These are phyloP conservation scores for Colletotrichum navitas DNA, from an alignment of 2,329 filamentous ascomycete genomes.

Conservation along the genomic window DNA sequence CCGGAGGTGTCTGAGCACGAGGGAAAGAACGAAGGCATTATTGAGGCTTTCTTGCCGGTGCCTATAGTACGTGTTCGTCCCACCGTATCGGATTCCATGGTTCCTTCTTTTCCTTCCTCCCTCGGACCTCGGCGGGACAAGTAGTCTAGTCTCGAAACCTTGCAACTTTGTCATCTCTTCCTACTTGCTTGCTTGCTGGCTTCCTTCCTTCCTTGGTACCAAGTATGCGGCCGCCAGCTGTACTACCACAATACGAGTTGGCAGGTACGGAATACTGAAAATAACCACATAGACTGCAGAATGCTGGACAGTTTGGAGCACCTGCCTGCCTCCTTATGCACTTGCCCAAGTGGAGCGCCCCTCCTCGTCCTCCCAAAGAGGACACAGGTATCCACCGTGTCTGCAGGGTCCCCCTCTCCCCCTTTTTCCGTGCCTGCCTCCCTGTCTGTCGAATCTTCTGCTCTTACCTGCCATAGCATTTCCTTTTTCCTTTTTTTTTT, in stretches of 20 bases:
- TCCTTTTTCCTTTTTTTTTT: slow-evolving; percentile 2
- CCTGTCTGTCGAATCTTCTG: slow-evolving; percentile 1
- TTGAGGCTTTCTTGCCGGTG: not conserved
- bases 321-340: no score
- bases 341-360: no score
- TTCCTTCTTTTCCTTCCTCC: not conserved
- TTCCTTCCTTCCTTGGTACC: not conserved
- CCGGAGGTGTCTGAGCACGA: not conserved
- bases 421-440: slow-evolving; percentile 12
- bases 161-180: slow-evolving; percentile 6
- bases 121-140: no score
- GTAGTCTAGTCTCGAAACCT: slow-evolving; percentile 2
- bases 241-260: not conserved
- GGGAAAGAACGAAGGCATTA: not conserved
- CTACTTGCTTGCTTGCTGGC: slow-evolving; percentile 3
- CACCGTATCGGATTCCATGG: no score
- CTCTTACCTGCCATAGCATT: not conserved
- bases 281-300: not conserved
- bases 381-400: not conserved
- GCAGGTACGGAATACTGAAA: no score
- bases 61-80: not conserved
- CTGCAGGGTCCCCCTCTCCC: slow-evolving; percentile 13
- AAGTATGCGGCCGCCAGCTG: not conserved
- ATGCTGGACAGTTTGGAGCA: not conserved
- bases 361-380: not conserved